Evolutionary conservation across 2,329 filamentous ascomycete genomes (phyloP).

Genomic region (Clonostachys rhizophaga): DNA sequence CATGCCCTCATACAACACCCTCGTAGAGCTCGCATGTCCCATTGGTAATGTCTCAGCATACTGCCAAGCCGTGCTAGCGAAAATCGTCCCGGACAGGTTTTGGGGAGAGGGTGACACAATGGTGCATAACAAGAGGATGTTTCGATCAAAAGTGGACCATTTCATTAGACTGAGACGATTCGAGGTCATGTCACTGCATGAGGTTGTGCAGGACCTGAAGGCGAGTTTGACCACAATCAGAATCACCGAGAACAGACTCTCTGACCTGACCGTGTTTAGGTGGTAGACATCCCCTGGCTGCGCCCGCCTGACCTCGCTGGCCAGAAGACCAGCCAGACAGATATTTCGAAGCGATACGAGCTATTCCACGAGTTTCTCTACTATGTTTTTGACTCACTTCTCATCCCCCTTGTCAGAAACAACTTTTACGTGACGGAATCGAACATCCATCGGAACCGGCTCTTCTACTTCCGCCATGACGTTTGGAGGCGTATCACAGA

Average conservation of each 20-base stretch:
- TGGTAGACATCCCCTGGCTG: constrained; percentile 71
- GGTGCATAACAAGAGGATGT: constrained; percentile 51
- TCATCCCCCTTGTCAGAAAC: constrained; percentile 80
- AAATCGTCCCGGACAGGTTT: constrained; percentile 68
- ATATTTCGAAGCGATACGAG: constrained; percentile 71
- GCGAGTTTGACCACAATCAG: constrained; percentile 30
- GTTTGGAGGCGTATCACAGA: constrained; percentile 77
- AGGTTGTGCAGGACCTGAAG: constrained; percentile 71
- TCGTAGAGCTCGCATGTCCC: constrained; percentile 67
- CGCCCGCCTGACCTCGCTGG: constrained; percentile 40
- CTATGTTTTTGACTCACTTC: constrained; percentile 85
- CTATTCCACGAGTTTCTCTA: constrained; percentile 84
- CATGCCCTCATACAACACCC: constrained; percentile 20
- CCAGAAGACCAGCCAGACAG: constrained; percentile 62
- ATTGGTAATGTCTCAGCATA: constrained; percentile 73
- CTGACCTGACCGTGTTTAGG: constrained; percentile 34
- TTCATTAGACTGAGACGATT: constrained; percentile 78
- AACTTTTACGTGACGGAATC: constrained; percentile 97
- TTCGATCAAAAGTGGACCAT: constrained; percentile 67
- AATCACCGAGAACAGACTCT: constrained; percentile 2
- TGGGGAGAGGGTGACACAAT: constrained; percentile 60
- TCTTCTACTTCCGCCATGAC: constrained; percentile 96
- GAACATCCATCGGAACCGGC: constrained; percentile 67
- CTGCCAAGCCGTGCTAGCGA: constrained; percentile 70
- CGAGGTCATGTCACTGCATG: constrained; percentile 76